A percentile compares a stretch with the other conserved stretches of the same genome.
These are phyloP conservation scores for Magnaporthiopsis rhizophila DNA, from an alignment of 2,329 filamentous ascomycete genomes.

Conservation along the genomic window DNA sequence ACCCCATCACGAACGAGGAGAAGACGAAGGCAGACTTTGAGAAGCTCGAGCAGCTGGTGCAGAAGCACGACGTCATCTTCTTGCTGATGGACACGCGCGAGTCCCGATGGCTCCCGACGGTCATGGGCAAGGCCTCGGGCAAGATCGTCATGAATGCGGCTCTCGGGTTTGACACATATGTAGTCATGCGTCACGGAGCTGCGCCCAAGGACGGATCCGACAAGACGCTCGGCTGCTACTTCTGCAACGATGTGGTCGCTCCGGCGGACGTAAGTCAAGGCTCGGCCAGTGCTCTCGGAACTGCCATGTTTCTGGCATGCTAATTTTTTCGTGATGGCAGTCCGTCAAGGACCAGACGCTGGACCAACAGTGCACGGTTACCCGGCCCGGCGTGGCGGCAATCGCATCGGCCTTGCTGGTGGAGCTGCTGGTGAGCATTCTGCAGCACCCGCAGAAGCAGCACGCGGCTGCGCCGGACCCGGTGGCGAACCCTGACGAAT, in stretches of 20 bases:
- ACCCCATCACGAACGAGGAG: slow-evolving; percentile 68
- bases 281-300: not conserved
- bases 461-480: slow-evolving; percentile 47
- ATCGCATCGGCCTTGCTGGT: slow-evolving; percentile 89
- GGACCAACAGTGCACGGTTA: slow-evolving; percentile 97
- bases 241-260: slow-evolving; percentile 95
- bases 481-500: slow-evolving; percentile 22
- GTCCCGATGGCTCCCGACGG: slow-evolving; percentile 87
- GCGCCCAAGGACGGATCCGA: slow-evolving; percentile 47
- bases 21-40: slow-evolving; percentile 69
- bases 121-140: slow-evolving; percentile 86
- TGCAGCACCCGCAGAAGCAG: slow-evolving; percentile 75
- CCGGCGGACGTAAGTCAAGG: slow-evolving; percentile 72
- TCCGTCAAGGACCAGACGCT: slow-evolving; percentile 91
- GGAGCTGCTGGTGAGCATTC: slow-evolving; percentile 76
- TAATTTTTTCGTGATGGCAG: slow-evolving; percentile 32
- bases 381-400: slow-evolving; percentile 81
- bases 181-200: slow-evolving; percentile 92
- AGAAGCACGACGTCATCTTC: slow-evolving; percentile 86
- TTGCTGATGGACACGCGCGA: slow-evolving; percentile 96
- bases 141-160: slow-evolving; percentile 98
- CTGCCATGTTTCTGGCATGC: too few relatives aligned
- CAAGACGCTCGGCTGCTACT: slow-evolving; percentile 83
- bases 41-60: slow-evolving; percentile 64
- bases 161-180: slow-evolving; percentile 90